Percentiles rank a stretch among this genome's conserved stretches.
Conservation (phyloP, 306 rosid species). For the Pyrus pyrifolia region DNA sequence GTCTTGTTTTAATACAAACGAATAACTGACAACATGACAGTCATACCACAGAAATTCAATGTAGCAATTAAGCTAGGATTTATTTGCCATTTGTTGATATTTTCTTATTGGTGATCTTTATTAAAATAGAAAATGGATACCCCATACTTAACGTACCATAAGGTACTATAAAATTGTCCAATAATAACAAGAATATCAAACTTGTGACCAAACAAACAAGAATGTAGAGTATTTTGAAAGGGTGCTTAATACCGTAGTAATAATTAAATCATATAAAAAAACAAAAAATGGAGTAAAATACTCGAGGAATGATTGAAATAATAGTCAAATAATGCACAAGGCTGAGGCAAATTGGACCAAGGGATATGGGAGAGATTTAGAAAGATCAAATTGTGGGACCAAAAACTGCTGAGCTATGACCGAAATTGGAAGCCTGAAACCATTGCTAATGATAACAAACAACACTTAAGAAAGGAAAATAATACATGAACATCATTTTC, state of each 20-base stretch:
- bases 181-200: background rate
- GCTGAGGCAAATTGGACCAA: background rate
- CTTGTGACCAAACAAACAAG: no score
- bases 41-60: background rate
- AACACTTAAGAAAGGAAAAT: background rate
- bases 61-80: no score
- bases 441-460: background rate
- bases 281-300: background rate
- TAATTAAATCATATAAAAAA: background rate
- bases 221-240: background rate
- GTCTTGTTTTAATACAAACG: background rate
- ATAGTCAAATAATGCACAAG: background rate
- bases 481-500: background rate
- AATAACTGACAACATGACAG: no score
- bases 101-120: background rate
- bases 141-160: background rate
- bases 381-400: background rate
- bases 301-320: background rate
- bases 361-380: background rate
- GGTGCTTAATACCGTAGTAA: background rate
- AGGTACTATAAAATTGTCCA: background rate
- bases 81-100: no score
- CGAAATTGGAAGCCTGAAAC: background rate
- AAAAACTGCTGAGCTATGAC: background rate
- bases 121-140: background rate